Percentiles rank a stretch among this genome's conserved stretches.
phyloP scores from a whole-genome alignment of 805 yeast species.

The Clavispora phyllophila region DNA sequence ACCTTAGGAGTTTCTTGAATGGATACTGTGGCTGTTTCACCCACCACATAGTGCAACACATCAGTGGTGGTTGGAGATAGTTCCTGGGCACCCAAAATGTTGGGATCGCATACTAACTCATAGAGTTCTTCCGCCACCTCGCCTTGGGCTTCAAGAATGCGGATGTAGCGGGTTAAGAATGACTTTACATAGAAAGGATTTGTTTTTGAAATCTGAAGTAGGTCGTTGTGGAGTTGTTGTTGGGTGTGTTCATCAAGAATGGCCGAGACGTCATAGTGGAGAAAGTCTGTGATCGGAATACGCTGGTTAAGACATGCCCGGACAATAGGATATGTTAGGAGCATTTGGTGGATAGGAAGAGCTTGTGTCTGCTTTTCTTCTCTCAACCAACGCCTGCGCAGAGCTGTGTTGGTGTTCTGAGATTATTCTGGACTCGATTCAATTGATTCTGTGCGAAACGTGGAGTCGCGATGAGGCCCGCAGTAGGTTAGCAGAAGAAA shows the following conservation, averaged over 20 bases:
- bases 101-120: constrained; percentile 31
- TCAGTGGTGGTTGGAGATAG: constrained; percentile 36
- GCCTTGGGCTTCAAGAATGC: constrained; percentile 23
- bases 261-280: constrained; percentile 7
- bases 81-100: constrained; percentile 28
- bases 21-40: constrained; percentile 15
- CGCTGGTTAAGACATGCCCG: constrained; percentile 14
- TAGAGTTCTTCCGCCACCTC: constrained; percentile 39
- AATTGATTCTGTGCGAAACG: too few species aligned
- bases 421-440: too few species aligned
- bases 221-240: constrained; percentile 12
- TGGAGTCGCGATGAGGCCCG: too few species aligned
- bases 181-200: constrained; percentile 51
- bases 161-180: constrained; percentile 41
- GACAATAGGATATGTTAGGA: background rate
- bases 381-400: too few species aligned
- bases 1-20: constrained; percentile 60
- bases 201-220: constrained; percentile 19
- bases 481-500: too few species aligned
- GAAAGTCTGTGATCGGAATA: constrained; percentile 16
- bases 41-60: constrained; percentile 23
- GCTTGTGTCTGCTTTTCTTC: too few species aligned
- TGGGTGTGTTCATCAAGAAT: constrained; percentile 16
- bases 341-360: background rate
- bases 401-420: too few species aligned